phyloP scores from a whole-genome alignment of 371 early-diverging fungal genomes.

The Apophysomyces trapeziformis region DNA sequence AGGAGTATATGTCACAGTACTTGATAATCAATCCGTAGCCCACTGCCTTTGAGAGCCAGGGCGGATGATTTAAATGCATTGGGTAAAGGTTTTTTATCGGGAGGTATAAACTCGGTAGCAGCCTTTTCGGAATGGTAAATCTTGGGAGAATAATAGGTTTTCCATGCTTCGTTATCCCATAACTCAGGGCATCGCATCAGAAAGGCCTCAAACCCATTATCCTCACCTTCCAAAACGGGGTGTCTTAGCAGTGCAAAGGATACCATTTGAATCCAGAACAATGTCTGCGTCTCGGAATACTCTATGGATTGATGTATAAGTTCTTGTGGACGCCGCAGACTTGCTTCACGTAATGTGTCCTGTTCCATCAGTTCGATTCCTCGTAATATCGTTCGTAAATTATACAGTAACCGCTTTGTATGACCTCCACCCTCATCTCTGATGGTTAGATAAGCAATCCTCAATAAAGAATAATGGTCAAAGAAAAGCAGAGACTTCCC shows the following conservation, averaged over 20 bases:
- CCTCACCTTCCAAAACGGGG: slow-evolving; percentile 39
- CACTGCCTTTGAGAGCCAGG: slow-evolving; percentile 41
- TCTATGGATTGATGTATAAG: slow-evolving; percentile 20
- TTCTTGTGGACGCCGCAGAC: slow-evolving; percentile 12
- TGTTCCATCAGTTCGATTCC: slow-evolving; percentile 23
- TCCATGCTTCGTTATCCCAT: slow-evolving; percentile 36
- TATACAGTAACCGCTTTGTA: slow-evolving; percentile 16
- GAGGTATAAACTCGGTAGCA: slow-evolving; percentile 35
- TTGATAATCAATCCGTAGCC: slow-evolving; percentile 42
- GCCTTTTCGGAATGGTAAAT: slow-evolving; percentile 37
- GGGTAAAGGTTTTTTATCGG: slow-evolving; percentile 44
- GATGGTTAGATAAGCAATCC: slow-evolving; percentile 32
- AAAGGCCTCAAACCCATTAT: slow-evolving; percentile 33
- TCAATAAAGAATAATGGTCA: slow-evolving; percentile 33
- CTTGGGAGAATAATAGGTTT: slow-evolving; percentile 35
- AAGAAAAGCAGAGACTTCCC: slow-evolving; percentile 31
- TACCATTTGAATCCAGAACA: slow-evolving; percentile 52
- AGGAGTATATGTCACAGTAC: slow-evolving; percentile 25
- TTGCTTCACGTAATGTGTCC: slow-evolving; percentile 15
- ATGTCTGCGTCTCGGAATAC: slow-evolving; percentile 43
- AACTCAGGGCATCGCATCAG: slow-evolving; percentile 27
- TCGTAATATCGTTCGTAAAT: slow-evolving; percentile 21
- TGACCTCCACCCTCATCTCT: slow-evolving; percentile 15
- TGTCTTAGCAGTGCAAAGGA: slow-evolving; percentile 36
- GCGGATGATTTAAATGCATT: slow-evolving; percentile 51